Evolutionary conservation across 2,329 filamentous ascomycete genomes (phyloP), one percentile per base, ranked within the genome.

Genomic region (Thelonectria rubi): DNA sequence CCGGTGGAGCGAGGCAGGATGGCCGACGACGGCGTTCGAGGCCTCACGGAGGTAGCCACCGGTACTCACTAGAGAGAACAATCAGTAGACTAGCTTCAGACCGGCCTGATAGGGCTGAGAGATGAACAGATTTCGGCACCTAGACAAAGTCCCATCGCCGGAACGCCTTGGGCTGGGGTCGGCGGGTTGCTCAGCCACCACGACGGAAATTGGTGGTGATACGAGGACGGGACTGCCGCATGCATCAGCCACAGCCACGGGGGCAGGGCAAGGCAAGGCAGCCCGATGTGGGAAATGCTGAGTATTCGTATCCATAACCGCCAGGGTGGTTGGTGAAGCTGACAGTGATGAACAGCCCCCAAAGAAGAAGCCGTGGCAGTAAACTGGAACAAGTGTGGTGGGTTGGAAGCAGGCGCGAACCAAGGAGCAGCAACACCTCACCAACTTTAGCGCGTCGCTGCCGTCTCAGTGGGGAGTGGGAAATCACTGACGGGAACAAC

Each of bases 41-140:
- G n/a, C n/a, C n/a, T n/a, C n/a, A n/a, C n/a, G n/a, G n/a, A n/a
- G n/a, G n/a, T n/a, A n/a, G n/a, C n/a, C n/a, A n/a, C n/a, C n/a
- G n/a, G n/a, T n/a, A n/a, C n/a, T n/a, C n/a, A 8, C 26, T 30
- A 30, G 26, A 30, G 21, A 24, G 26, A 30, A 30, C 26, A n/a
- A 30, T 30, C 26, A 30, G 26, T 30, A 30, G 26, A 30, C 2
- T 30, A 30, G 26, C 26, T 30, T 30, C 26, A 9, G 26, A 8
- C n/a, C 21, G 21, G 21, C 21, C 47, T 30, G 58, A 56, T 56
- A 61, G 58, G 58, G 58, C 58, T 61, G 58, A 61, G 42, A 52
- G 43, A 49, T 32, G 6, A 15, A 12, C 11, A 14, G 7, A 37
- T 14, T 15, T 11, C 34, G 34, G 34, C 34, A 30, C 26, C 5